A percentile compares a stretch with the other conserved stretches of the same genome.
These are phyloP conservation scores for Westerdykella aurantiaca DNA, from an alignment of 2,329 filamentous ascomycete genomes.

Conservation along the genomic window DNA sequence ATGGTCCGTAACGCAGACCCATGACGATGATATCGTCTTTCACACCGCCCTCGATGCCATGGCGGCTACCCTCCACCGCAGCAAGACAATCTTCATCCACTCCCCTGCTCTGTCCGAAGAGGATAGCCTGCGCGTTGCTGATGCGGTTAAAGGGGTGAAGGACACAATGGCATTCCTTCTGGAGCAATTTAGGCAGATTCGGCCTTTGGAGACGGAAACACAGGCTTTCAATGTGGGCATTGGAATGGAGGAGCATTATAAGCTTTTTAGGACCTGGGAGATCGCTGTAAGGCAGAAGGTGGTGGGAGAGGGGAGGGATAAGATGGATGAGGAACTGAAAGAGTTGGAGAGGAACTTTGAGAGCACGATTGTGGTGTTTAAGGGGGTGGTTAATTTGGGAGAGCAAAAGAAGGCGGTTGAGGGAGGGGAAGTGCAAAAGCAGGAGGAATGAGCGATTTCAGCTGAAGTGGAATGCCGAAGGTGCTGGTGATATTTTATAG, in stretches of 20 bases:
- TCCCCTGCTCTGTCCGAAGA: constrained; percentile 1
- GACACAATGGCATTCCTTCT: constrained; percentile 4
- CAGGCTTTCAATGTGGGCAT: constrained; percentile 6
- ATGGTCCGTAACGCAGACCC: constrained; percentile 4
- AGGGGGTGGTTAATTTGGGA: no score
- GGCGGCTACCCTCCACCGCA: constrained; percentile 1
- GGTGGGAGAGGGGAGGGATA: background rate
- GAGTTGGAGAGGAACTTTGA: constrained; percentile 5
- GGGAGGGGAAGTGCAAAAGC: no score
- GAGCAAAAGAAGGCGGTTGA: no score
- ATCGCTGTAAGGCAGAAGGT: constrained; percentile 3
- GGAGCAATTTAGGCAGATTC: constrained; percentile 3
- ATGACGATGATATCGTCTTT: constrained; percentile 5
- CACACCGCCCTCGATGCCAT: constrained; percentile 1
- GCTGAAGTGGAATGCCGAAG: no score
- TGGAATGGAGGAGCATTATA: constrained; percentile 6
- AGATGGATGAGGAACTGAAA: constrained; percentile 1
- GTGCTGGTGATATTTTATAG: no score
- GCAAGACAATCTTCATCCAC: background rate
- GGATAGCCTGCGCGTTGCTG: background rate
- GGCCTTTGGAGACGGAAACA: constrained; percentile 4
- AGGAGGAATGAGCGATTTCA: no score
- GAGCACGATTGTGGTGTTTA: no score
- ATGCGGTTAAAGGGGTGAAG: constrained; percentile 3
- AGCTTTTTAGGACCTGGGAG: constrained; percentile 2